Evolutionary conservation across 371 early-diverging fungal species (phyloP), one percentile per base, ranked within the genome.

Genomic region (Mortierella sp.): DNA sequence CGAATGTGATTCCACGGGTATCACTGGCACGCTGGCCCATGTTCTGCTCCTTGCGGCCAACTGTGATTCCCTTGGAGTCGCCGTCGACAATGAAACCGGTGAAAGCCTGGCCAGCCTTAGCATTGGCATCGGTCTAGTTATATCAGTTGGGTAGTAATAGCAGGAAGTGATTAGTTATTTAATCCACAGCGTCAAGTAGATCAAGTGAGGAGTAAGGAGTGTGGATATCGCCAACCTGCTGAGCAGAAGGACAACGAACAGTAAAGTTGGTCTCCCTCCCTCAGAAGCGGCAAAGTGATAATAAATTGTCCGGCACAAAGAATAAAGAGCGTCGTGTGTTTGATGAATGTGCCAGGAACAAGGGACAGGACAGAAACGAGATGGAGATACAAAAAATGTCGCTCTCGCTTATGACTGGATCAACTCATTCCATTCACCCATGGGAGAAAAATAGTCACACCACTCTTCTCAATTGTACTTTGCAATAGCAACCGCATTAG

Each of bases 41-140:
- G 92, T 98, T 98, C 89, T 97, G 93, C 77, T 99, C 98, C 92
- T 98, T 99, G 87, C 97, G 96, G 49, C 99, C 98, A 55, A 95
- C 91, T 24, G 91, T 93, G 81, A 99, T 95, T 60, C 99, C 99
- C 41, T 96, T 95, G 0, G 96, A 90, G 89, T 97, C 92, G 54
- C 93, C 98, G 81, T 99, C 99, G 12, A 99, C 97, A 74, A 99
- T 97, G 90, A 99, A 98, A 0, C 98, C 98, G 35, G 98, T 98
- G 87, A 99, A 98, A 6, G 98, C 98, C 77, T 93, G 94, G 72
- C 98, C 98, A 35, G 98, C 90, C 54, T 85, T 90, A 38, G 96
- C 97, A 35, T 83, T 89, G 27, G 93, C 90, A 83, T 95, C 96
- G 21, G 98, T 98, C 84, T 84, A 80, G 11, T 21, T 65, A 27